Evolutionary conservation across 345 rosid genomes (phyloP), one percentile per base, ranked within the genome.

Genomic region (Toxicodendron radicans): DNA sequence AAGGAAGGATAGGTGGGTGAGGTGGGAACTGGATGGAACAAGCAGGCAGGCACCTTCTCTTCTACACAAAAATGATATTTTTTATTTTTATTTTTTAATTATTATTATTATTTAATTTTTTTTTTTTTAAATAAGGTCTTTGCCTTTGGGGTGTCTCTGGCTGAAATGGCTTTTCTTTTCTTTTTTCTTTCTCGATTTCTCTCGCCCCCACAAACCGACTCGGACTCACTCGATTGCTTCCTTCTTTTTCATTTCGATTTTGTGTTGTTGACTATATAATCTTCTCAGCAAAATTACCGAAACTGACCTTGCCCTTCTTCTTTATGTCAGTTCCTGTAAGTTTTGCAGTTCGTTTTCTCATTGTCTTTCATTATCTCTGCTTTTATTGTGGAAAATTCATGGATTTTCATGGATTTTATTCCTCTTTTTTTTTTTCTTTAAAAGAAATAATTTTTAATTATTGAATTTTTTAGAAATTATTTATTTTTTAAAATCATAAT

Each of bases 121-220:
- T 67, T 60, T 27, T 5, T 54, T 14, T 43, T 16, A 32, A 53
- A 20, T 17, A 2, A 5, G 4, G n/a, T n/a, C n/a, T 41, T 45
- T 53, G 45, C 18, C 20, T 58, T 60, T 58, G 17, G 21, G 18
- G 79, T 80, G n/a, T 80, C 58, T 70, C 68, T 77, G 83, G 85
- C 71, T 73, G 73, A 48, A 46, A 53, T 77, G 68, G 76, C 54
- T 65, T 81, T 81, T 78, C 64, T 4, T 61, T 66, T 18, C 10
- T 52, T 10, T 1, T 16, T 56, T 69, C 53, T 12, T 75, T 76
- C 84, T 79, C 80, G 82, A 79, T 78, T 82, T 79, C 79, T 81
- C 82, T 81, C 85, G 78, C 76, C 81, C 84, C 83, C 83, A 74
- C 76, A 71, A 77, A 61, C 83, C 80, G 79, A 81, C 79, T 18